Conservation (phyloP, 208 protist genomes). For the Crithidia thermophila region DNA sequence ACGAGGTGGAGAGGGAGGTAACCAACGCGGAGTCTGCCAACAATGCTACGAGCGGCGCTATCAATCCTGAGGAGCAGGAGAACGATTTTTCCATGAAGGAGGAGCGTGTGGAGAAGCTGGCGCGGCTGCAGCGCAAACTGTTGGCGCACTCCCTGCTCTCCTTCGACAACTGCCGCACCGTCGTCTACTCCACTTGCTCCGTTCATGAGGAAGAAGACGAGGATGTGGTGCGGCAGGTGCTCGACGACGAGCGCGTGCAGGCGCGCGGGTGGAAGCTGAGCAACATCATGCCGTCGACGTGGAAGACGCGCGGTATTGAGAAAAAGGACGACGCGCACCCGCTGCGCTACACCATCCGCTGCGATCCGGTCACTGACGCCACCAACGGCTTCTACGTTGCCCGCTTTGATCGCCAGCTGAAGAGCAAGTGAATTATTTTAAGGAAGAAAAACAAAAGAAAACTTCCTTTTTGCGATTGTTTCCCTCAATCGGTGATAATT, state of each 20-base stretch:
- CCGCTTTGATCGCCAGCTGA: slow-evolving; percentile 72
- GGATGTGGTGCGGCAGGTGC: slow-evolving; percentile 80
- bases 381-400: slow-evolving; percentile 92
- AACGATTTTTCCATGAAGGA: slow-evolving; percentile 55
- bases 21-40: slow-evolving; percentile 9
- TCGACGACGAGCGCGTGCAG: slow-evolving; percentile 75
- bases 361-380: slow-evolving; percentile 64
- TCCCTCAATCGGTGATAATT: too few relatives aligned
- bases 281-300: slow-evolving; percentile 78
- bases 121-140: slow-evolving; percentile 86
- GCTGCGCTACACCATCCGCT: slow-evolving; percentile 85
- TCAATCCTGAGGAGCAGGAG: slow-evolving; percentile 46
- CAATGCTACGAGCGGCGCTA: slow-evolving; percentile 18
- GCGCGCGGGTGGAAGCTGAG: slow-evolving; percentile 78
- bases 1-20: slow-evolving; percentile 9
- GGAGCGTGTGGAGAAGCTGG: slow-evolving; percentile 78
- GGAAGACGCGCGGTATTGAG: slow-evolving; percentile 57
- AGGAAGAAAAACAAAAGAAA: background rate
- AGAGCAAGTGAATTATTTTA: slow-evolving; percentile 10
- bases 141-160: slow-evolving; percentile 86
- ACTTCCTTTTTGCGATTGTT: background rate
- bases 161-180: slow-evolving; percentile 85
- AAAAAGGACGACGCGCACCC: slow-evolving; percentile 33
- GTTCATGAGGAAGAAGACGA: slow-evolving; percentile 92
- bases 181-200: slow-evolving; percentile 94